Base-by-base conservation (phyloP, 2,329 filamentous ascomycete species). In the Ophiocordyceps sinensis region DNA sequence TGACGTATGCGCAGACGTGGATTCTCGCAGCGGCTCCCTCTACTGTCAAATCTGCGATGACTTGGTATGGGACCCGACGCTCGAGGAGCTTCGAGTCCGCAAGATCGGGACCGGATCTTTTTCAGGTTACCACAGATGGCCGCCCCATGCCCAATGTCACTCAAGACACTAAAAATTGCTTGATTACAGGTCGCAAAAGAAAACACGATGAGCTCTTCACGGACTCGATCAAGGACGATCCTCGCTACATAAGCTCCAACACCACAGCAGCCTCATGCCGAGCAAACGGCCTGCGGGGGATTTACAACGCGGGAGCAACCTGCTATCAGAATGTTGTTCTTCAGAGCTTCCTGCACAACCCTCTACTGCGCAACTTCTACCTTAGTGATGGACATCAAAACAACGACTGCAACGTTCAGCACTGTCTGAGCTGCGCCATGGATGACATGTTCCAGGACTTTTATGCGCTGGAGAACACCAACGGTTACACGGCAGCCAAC, bases 251-350 rank as follows among this genome's bases (percentile, higher is more conserved):
- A 47, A 73, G 78, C 34, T 71, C 71, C 45, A 93, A 95, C 55
- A 88, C 87, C 12, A 80, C 75, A 26, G 75, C 79, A 43, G 80
- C 85, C 7, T 83, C 86, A 12, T 95, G 89, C 56, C 79, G 85
- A 43, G 87, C 86, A 15, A 87, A 82, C 49, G 89, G 91, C 10
- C 75, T 95, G 32, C 79, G 91, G 30, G 89, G 89, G 28, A 82
- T 98, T 45, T 95, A 94, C 62, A 98, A 96, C 55, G 89, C 94
- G 58, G 91, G 89, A n/a, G 87, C 93, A 44, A 96, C 91, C 11
- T 98, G 89, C 66, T 98, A 95, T 62, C 89, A 96, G 72, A 94
- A 91, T 52, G 89, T 95, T 28, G 87, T 96, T 38, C 70, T 98
- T 14, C 91, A 96, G 60, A 87, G 83, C 43, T 79, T 98, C 51